Percentiles rank a stretch among this genome's conserved stretches.
phyloP scores from a whole-genome alignment of 176 grass and related monocot species.

The Triticum aestivum region DNA sequence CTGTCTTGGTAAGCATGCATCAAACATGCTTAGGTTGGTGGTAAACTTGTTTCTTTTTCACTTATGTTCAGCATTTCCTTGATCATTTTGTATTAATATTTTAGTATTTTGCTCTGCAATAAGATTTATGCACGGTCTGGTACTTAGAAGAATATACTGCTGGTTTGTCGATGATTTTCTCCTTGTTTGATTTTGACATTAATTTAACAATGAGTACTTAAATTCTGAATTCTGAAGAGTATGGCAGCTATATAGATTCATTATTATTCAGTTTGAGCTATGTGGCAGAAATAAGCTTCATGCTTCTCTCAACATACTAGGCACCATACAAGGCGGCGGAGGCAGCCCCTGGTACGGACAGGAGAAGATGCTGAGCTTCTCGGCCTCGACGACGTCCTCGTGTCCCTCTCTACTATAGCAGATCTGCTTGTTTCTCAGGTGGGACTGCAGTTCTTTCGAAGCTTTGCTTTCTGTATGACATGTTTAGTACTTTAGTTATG shows the following conservation, averaged over 20 bases:
- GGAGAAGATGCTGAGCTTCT: no score
- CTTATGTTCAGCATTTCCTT: neutral
- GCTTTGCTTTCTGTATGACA: no score
- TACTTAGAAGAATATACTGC: constrained; percentile 3
- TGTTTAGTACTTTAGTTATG: no score
- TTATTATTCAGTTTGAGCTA: neutral
- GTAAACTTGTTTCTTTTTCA: constrained; percentile 13
- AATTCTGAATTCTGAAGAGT: neutral
- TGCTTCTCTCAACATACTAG: neutral
- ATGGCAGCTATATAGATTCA: neutral
- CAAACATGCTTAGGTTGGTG: no score
- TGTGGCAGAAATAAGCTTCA: neutral
- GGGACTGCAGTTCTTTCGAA: no score
- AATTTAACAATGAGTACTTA: constrained; percentile 5
- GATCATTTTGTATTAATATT: neutral
- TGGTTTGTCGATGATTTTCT: constrained; percentile 8
- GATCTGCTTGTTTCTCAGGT: no score
- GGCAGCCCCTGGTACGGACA: no score
- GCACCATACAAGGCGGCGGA: no score
- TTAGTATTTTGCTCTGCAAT: neutral
- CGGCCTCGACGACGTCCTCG: no score
- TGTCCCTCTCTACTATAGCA: no score
- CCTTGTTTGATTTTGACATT: neutral
- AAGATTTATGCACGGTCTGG: neutral
- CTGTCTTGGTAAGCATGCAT: no score